A percentile compares a stretch with the other conserved stretches of the same genome.
Conservation (phyloP, 306 rosid genomes). For the Quercus rubra region DNA sequence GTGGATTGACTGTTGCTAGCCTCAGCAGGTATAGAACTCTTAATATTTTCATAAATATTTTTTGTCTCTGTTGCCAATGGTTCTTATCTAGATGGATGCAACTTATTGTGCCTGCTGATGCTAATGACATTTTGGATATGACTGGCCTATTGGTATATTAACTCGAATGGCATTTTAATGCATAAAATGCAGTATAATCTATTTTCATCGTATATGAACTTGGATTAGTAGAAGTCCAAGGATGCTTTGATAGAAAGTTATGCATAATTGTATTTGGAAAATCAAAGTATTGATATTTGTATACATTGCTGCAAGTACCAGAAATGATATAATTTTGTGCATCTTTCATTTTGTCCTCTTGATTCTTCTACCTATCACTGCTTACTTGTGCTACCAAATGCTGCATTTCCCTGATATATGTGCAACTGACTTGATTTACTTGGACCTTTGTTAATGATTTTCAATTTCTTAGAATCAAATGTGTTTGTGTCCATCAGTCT, state of each 20-base stretch:
- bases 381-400: background rate
- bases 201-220: background rate
- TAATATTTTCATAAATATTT: background rate
- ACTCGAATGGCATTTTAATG: background rate
- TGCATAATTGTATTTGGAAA: background rate
- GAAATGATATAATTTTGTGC: background rate
- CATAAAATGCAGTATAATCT: background rate
- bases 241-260: background rate
- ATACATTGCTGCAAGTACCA: background rate
- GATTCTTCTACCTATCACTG: background rate
- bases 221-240: background rate
- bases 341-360: background rate
- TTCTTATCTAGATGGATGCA: conserved; percentile 2
- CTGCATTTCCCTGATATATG: background rate
- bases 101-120: background rate
- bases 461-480: too few relatives aligned
- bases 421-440: too few relatives aligned
- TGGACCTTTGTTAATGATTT: too few relatives aligned
- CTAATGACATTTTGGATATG: background rate
- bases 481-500: too few relatives aligned
- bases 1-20: conserved; percentile 78
- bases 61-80: background rate
- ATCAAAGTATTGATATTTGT: background rate
- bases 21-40: conserved; percentile 61
- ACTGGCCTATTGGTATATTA: background rate